Evolutionary conservation across 768 basidiomycete species (phyloP).

Genomic region (Tulasnella calospora): DNA sequence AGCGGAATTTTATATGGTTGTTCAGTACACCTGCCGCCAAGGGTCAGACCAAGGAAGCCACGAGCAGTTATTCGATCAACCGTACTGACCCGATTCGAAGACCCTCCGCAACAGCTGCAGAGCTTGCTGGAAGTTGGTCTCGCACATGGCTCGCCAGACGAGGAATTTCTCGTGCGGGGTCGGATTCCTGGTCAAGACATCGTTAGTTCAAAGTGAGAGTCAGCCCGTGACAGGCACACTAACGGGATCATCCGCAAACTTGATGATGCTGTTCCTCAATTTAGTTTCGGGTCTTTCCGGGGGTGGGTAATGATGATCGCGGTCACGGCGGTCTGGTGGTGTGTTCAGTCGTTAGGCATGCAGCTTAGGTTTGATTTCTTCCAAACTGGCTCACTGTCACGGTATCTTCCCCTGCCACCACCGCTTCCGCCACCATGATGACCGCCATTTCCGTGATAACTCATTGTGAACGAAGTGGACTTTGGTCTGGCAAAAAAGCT

Average conservation of each 20-base stretch:
- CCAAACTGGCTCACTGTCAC: constrained; percentile 19
- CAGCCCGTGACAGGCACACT: constrained; percentile 35
- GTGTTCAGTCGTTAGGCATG: neutral
- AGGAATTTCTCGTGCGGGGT: constrained; percentile 58
- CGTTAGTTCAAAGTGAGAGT: neutral
- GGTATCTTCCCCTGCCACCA: constrained; percentile 8
- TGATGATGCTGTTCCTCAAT: constrained; percentile 60
- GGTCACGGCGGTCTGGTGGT: constrained; percentile 13
- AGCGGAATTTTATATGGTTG: constrained; percentile 91
- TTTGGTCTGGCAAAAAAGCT: neutral
- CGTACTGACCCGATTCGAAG: constrained; percentile 61
- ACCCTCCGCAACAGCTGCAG: constrained; percentile 65
- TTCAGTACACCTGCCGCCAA: constrained; percentile 65
- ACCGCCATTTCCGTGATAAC: constrained; percentile 12
- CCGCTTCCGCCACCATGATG: constrained; percentile 18
- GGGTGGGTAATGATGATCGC: constrained; percentile 5
- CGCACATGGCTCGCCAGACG: constrained; percentile 61
- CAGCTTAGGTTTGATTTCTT: neutral
- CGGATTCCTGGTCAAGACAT: constrained; percentile 46
- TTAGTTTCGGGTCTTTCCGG: constrained; percentile 35
- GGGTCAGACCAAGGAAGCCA: constrained; percentile 15
- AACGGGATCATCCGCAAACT: constrained; percentile 72
- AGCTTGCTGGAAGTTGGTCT: constrained; percentile 52
- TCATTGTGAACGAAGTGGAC: neutral
- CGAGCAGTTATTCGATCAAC: neutral